Evolutionary conservation across 768 basidiomycete species (phyloP), one percentile per base, ranked within the genome.

Genomic region (Chiua virens): DNA sequence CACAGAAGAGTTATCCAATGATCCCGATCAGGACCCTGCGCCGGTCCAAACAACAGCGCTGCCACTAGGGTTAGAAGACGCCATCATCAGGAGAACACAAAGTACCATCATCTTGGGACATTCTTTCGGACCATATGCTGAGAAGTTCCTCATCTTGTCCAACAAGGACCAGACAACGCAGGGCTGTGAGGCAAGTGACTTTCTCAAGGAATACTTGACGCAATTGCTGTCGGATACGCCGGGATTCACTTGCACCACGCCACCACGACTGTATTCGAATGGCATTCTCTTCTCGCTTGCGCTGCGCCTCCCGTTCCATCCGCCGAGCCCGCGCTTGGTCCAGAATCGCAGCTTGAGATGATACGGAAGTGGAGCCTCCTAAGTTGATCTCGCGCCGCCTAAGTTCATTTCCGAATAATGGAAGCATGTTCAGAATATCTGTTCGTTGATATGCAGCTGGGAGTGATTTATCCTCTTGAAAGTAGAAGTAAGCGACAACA

Each of bases 311-410:
- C 27, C 89, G 76, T 59, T 87, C 82, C 28, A 73, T 68, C 30
- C 89, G 73, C 47, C 78, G 77, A 18, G 77, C 76, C 57, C 81
- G 85, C 18, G 85, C 89, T 46, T 79, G 74, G 58, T 79, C 76
- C 42, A 91, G 71, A 61, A 92, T 78, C 32, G 78, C 71, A 14
- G 76, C 68, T 37, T 83, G 79, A 0, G 80, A 78, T 7, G 81
- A 60, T 3, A 74, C 76, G 18, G 77, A 66, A 0, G 74, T 77
- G 2, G 79, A 67, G 3, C 90, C 90, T 15, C 90, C 90, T 18
- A 92, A 78, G 64, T 92, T 91, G 57, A 92, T 92, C 58, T 79
- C 76, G 39, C 85, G 79, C 49, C 81, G 75, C 42, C 72, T 66
- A 39, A 72, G 70, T 45, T 84, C 78, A 59, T 76, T 73, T 34